A percentile compares a stretch with the other conserved stretches of the same genome.
Conservation (phyloP, 1,139 yeast genomes). For the Diutina mesorugosa region DNA sequence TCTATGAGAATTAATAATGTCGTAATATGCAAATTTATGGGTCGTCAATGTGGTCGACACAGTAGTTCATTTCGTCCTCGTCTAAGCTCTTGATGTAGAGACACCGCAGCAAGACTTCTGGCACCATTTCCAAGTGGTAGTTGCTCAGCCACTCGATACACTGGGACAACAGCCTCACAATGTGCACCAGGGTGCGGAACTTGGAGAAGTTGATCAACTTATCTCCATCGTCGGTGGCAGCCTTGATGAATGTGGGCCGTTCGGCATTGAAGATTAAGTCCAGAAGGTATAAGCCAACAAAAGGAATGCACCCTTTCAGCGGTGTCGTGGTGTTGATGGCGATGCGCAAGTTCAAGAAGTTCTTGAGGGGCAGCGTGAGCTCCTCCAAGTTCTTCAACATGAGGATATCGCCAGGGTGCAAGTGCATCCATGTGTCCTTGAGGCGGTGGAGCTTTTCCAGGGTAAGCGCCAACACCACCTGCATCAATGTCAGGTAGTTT, state of each 20-base stretch:
- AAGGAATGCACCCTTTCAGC: conserved; percentile 77
- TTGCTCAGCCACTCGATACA: conserved; percentile 76
- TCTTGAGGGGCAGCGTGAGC: conserved; percentile 49
- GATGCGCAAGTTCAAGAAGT: conserved; percentile 52
- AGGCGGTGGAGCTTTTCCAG: conserved; percentile 52
- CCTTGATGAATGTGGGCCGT: conserved; percentile 34
- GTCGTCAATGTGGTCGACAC: conserved; percentile 6
- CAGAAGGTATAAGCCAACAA: conserved; percentile 72
- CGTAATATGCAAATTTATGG: neutral
- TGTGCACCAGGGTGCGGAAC: conserved; percentile 63
- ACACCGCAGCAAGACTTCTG: conserved; percentile 68
- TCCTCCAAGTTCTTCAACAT: conserved; percentile 55
- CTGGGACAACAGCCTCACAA: conserved; percentile 69
- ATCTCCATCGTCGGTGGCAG: conserved; percentile 14
- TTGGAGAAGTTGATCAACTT: conserved; percentile 63
- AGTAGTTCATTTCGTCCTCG: conserved; percentile 58
- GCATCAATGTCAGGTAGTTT: conserved; percentile 80
- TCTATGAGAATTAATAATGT: neutral
- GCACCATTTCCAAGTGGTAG: conserved; percentile 33
- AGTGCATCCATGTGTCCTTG: conserved; percentile 61
- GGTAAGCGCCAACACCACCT: conserved; percentile 72
- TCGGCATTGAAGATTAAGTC: conserved; percentile 78
- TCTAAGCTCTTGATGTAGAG: conserved; percentile 67
- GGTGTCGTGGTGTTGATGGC: conserved; percentile 53
- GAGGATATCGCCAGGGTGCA: conserved; percentile 44